Evolutionary conservation across 208 protist genomes (phyloP), one percentile per base, ranked within the genome.

Genomic region (Dictyostelium gargantuum): DNA sequence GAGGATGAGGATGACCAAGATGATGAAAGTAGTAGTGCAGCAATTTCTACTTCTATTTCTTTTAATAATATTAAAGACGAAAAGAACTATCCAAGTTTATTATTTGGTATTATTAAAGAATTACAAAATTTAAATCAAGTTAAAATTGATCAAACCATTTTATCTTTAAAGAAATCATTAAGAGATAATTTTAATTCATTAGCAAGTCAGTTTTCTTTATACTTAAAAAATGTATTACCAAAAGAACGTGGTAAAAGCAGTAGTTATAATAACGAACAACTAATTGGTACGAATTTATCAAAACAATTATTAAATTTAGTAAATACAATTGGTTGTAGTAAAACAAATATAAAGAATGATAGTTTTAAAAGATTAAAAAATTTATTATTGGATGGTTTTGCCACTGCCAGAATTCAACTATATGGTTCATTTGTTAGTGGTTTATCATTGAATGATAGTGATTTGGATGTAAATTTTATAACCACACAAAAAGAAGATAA

Each of bases 381-480:
- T 13, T 23, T 38, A 40, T 29, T 46, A 35, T 46, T 26, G 13
- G 68, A 74, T 46, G 68, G 68, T 29, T 74, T 46, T n/a, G 61
- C 46, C 3, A 80, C 46, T 17, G 13, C 13, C 40, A 40, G 21
- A 13, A 4, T 56, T 26, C 13, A 46, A 6, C 21, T 40, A 35
- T 86, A 86, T 50, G 81, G 81, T 17, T 86, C 81, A 10, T 86
- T 77, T 35, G 29, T 76, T 1, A 66, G 26, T 77, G 81, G 81
- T 8, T 19, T 86, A 10, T 48, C 72, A 76, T 15, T 61, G 1
- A 40, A 26, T 13, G 35, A 35, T 11, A 86, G 81, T 35, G 81
- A 86, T 61, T 48, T 86, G 17, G 61, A 48, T 50, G 5, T 86
- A 8, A 61, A 17, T 50, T 35, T 38, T 11, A 8, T 26, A 10